phyloP scores from a whole-genome alignment of 1,284 basidiomycete genomes.

The Meripilus lineatus region DNA sequence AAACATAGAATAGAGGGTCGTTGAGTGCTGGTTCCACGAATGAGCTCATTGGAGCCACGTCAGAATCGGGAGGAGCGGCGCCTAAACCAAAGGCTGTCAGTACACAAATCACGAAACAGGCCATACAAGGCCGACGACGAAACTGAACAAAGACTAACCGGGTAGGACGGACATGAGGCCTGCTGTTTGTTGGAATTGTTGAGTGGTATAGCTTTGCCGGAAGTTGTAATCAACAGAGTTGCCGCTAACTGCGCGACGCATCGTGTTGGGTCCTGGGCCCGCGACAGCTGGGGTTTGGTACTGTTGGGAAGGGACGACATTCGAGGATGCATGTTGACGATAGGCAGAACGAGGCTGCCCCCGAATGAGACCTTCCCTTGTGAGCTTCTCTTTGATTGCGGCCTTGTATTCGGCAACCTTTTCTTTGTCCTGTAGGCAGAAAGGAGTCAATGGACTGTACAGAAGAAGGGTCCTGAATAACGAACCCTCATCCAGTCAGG shows the following conservation, averaged over 20 bases:
- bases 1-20: constrained; percentile 5
- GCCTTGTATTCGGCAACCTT: constrained; percentile 78
- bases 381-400: constrained; percentile 75
- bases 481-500: constrained; percentile 82
- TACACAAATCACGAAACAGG: no score
- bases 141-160: constrained; percentile 9
- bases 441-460: constrained; percentile 11
- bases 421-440: constrained; percentile 72
- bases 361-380: constrained; percentile 69
- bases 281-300: constrained; percentile 19
- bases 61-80: no score
- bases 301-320: constrained; percentile 8
- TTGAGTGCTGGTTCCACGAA: constrained; percentile 8
- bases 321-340: constrained; percentile 2
- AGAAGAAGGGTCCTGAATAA: constrained; percentile 12
- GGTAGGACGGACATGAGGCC: constrained; percentile 12
- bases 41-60: constrained; percentile 1
- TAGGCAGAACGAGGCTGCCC: constrained; percentile 63
- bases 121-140: no score
- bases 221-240: constrained; percentile 10
- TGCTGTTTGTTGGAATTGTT: constrained; percentile 5
- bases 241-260: constrained; percentile 17
- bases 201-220: constrained; percentile 8
- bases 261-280: constrained; percentile 22
- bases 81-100: no score